Base-by-base conservation (phyloP, 371 early-diverging fungal genomes). In the Dentiscutata heterogama region DNA sequence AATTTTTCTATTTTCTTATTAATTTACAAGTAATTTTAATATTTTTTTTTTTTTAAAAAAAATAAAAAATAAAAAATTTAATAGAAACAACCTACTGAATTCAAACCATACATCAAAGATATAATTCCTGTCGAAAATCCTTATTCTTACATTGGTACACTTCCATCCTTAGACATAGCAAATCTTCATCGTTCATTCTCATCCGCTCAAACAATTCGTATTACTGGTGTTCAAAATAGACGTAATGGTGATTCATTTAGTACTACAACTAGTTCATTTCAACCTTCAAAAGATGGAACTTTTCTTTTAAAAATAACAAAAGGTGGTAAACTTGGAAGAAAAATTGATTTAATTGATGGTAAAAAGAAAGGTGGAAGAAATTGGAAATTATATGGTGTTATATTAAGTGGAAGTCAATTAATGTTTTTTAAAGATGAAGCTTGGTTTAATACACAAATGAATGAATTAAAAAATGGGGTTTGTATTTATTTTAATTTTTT, bases 311-410 rank as follows among this genome's bases (percentile, higher is more conserved):
- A 93, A 58, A 91, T 94, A 13, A 91, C 92, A 42, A 94, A 94
- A 84, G 91, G 90, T 22, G 95, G 94, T 0, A 87, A 90, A 18
- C 86, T 95, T 35, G 87, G 90, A 46, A 89, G 95, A 65, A 95
- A 95, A 84, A 90, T 93, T 77, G 95, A 95, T 73, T 81, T 92
- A 53, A 72, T 86, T 20, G 93, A 92, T 50, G 87, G 91, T 35
- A 91, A 90, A 74, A 92, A 91, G 61, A 91, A 93, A 13, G 89
- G 90, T 27, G 88, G 91, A 53, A 90, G 95, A 10, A 89, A 92
- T 35, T 95, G 95, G 95, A 88, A 93, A 85, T 90, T 92, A 6
- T 89, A 93, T 65, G 94, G 94, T 75, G 89, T 94, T 61, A 92
- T 95, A 18, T 84, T 95, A 56, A 93, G 93, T 82, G 95, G 95